Conservation (phyloP, 495 filamentous ascomycete genomes). For the Daldinia childiae region DNA sequence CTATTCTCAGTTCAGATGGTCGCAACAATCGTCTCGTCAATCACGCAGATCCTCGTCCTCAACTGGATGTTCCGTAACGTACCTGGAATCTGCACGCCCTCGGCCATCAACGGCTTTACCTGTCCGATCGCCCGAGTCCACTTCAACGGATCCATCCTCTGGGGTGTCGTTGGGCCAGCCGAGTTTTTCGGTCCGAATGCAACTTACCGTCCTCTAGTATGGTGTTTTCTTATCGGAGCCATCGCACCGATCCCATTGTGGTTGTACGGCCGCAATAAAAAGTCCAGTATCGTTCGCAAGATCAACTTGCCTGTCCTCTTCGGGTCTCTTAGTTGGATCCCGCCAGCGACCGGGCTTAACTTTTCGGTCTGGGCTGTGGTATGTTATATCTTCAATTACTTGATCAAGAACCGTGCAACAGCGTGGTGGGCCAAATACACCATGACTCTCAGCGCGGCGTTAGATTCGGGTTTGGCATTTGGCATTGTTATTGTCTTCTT, state of each 20-base stretch:
- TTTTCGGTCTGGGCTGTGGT: conserved; percentile 85
- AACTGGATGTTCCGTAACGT: conserved; percentile 91
- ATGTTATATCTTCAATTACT: conserved; percentile 82
- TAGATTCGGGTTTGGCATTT: conserved; percentile 84
- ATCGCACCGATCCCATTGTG: conserved; percentile 74
- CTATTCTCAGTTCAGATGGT: conserved; percentile 84
- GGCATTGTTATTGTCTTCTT: conserved; percentile 86
- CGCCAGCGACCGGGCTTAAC: conserved; percentile 84
- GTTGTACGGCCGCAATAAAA: conserved; percentile 63
- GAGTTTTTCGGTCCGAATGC: conserved; percentile 79
- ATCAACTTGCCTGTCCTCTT: conserved; percentile 79
- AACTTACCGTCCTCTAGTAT: conserved; percentile 74
- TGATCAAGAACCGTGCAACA: conserved; percentile 69
- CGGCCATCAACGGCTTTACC: conserved; percentile 84
- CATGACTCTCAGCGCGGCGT: conserved; percentile 82
- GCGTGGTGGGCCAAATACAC: conserved; percentile 92
- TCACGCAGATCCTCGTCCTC: conserved; percentile 83
- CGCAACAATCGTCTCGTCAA: conserved; percentile 77
- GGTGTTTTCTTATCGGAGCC: conserved; percentile 81
- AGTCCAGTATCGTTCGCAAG: conserved; percentile 64
- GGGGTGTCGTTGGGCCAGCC: conserved; percentile 83
- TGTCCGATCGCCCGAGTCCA: conserved; percentile 89
- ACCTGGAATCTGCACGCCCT: conserved; percentile 76
- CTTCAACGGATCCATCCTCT: conserved; percentile 89
- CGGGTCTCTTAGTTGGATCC: conserved; percentile 80